A percentile compares a stretch with the other conserved stretches of the same genome.
Evolutionary conservation across 495 filamentous ascomycete genomes (phyloP).

Genomic region (Podospora didyma): DNA sequence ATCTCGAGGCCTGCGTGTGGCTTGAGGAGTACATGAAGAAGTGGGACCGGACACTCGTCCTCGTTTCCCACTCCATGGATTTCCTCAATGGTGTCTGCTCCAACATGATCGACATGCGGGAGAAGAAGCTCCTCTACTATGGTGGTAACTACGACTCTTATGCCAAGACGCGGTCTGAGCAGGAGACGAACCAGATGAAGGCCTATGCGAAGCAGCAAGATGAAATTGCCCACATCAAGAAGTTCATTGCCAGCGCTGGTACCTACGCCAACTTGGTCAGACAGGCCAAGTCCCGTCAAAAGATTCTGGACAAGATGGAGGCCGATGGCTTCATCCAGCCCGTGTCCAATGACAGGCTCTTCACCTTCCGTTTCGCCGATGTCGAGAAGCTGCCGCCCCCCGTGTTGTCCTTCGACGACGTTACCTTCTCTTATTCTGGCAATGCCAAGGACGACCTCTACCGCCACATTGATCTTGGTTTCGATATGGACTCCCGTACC

Average conservation of each 20-base stretch:
- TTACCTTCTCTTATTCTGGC: slow-evolving; percentile 97
- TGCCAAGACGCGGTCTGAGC: slow-evolving; percentile 87
- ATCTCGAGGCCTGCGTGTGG: slow-evolving; percentile 99
- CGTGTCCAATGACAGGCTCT: slow-evolving; percentile 79
- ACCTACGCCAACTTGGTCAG: slow-evolving; percentile 99
- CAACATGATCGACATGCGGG: slow-evolving; percentile 97
- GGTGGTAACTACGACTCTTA: slow-evolving; percentile 99
- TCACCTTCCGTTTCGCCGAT: slow-evolving; percentile 97
- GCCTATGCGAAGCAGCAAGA: slow-evolving; percentile 99
- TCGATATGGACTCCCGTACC: slow-evolving; percentile 98
- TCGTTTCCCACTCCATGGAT: slow-evolving; percentile 97
- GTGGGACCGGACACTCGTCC: slow-evolving; percentile 95
- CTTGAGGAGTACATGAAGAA: slow-evolving; percentile 99
- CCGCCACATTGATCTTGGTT: slow-evolving; percentile 92
- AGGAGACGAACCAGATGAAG: slow-evolving; percentile 98
- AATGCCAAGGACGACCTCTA: slow-evolving; percentile 87
- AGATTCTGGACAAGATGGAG: slow-evolving; percentile 99
- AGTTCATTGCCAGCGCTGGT: slow-evolving; percentile 99
- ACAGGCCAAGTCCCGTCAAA: slow-evolving; percentile 98
- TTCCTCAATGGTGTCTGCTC: slow-evolving; percentile 99
- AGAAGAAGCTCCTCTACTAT: slow-evolving; percentile 90
- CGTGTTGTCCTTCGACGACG: slow-evolving; percentile 92
- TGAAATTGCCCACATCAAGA: slow-evolving; percentile 99
- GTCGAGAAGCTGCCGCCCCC: slow-evolving; percentile 97
- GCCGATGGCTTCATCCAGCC: slow-evolving; percentile 97